These are phyloP conservation scores for Globisporangium splendens DNA, from an alignment of 352 stramenopile genomes.

Conservation along the genomic window DNA sequence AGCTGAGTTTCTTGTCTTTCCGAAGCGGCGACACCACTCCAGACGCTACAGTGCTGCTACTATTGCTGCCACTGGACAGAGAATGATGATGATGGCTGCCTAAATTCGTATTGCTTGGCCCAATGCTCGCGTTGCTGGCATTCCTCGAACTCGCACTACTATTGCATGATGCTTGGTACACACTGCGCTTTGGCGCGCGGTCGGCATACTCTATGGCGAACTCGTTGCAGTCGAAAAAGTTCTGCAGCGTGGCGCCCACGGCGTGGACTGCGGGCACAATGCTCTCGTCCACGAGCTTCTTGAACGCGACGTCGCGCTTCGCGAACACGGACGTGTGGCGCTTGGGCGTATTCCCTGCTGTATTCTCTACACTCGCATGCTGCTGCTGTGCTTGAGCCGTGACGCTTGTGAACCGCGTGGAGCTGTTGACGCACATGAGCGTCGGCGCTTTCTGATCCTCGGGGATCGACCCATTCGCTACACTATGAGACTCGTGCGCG, in stretches of 20 bases:
- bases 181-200: constrained; percentile 23
- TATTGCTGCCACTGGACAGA: no score
- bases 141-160: neutral
- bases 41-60: neutral
- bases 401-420: neutral
- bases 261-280: constrained; percentile 14
- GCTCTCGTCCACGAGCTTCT: constrained; percentile 37
- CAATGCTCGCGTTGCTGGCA: neutral
- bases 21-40: neutral
- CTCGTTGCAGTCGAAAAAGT: constrained; percentile 40
- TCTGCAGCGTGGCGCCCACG: neutral
- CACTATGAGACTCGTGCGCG: neutral
- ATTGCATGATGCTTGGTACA: constrained; percentile 4
- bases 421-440: neutral
- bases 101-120: neutral
- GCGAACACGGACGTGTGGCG: constrained; percentile 8
- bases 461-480: neutral
- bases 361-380: constrained; percentile 1
- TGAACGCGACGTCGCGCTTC: constrained; percentile 28
- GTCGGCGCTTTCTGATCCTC: neutral
- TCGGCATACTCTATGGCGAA: constrained; percentile 66
- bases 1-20: constrained; percentile 3
- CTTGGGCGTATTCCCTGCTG: neutral
- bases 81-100: no score
- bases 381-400: constrained; percentile 8